A percentile compares a stretch with the other conserved stretches of the same genome.
These are phyloP conservation scores for Penicillium sp. DNA, from an alignment of 2,329 filamentous ascomycete genomes.

Conservation along the genomic window DNA sequence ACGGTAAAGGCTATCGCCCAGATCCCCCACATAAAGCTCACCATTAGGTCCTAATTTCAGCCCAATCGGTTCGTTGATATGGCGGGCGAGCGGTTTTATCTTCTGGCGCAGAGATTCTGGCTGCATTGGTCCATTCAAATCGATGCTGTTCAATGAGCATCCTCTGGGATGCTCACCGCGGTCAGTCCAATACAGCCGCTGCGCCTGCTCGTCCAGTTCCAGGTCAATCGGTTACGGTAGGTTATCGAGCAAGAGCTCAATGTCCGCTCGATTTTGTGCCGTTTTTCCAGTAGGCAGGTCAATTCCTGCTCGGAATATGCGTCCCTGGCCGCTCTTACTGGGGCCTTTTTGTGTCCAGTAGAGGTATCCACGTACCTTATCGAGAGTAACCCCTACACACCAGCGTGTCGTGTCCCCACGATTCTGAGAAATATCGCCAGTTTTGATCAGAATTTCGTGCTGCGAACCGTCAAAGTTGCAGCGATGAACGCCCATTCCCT, in stretches of 20 bases:
- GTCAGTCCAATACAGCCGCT: slow-evolving; percentile 64
- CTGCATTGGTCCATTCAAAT: slow-evolving; percentile 16
- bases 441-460: slow-evolving; percentile 46
- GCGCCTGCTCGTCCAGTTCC: slow-evolving; percentile 53
- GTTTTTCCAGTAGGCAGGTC: slow-evolving; percentile 40
- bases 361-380: slow-evolving; percentile 49
- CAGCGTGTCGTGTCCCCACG: slow-evolving; percentile 40
- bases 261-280: slow-evolving; percentile 45
- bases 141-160: slow-evolving; percentile 56
- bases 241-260: slow-evolving; percentile 49
- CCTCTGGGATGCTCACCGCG: slow-evolving; percentile 62
- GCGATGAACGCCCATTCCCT: slow-evolving; percentile 45
- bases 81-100: slow-evolving; percentile 25
- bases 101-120: background rate
- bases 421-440: slow-evolving; percentile 37
- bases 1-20: slow-evolving; percentile 33
- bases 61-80: slow-evolving; percentile 35
- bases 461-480: slow-evolving; percentile 41
- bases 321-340: slow-evolving; percentile 56
- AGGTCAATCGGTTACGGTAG: slow-evolving; percentile 64
- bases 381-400: slow-evolving; percentile 63
- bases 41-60: slow-evolving; percentile 28
- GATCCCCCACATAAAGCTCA: slow-evolving; percentile 30
- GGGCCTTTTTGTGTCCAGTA: slow-evolving; percentile 68
- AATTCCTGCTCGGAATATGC: slow-evolving; percentile 59